Evolutionary conservation across 345 rosid species (phyloP), one percentile per base, ranked within the genome.

Genomic region (Pseudoturritis turrita): DNA sequence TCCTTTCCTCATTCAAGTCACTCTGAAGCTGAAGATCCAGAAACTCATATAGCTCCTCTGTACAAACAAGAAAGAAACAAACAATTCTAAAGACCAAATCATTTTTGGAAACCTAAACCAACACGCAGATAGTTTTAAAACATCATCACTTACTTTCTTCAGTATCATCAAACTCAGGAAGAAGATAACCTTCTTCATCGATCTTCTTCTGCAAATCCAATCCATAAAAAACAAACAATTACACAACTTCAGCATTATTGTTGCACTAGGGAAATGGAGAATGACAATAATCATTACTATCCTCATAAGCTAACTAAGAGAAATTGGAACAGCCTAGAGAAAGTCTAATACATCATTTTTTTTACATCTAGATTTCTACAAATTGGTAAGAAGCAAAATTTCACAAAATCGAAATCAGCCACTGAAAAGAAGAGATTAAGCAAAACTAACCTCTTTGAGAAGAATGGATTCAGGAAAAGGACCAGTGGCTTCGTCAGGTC

Each of bases 391-490:
- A 1, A 61, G 22, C 4, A 3, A 46, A 22, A 22, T 21, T 26
- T 35, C 37, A 8, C 36, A 44, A 44, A 25, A n/a, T 18, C 11
- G 31, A 72, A 63, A 55, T 14, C 21, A 70, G 37, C 6, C 1
- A 49, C 15, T 17, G 41, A 29, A n/a, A 21, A 3, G 6, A 18
- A 59, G 12, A 4, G 41, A 18, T 8, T 10, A 22, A 28, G 45
- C 61, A 43, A 70, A 2, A 1, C 1, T 11, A 19, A 88, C 98
- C 90, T 90, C 80, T 81, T 90, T 88, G 67, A 93, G 96, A 45
- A 93, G 81, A 9, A 93, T 83, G 10, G 96, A 87, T 84, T 93
- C 98, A 19, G 98, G 98, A 70, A 88, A 93, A 29, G 82, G 82
- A n/a, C 91, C 90, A 47, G 83, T 80, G 68, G 85, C 77, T 54